phyloP scores from a whole-genome alignment of 164 flowering plant species.

The Malania oleifera region DNA sequence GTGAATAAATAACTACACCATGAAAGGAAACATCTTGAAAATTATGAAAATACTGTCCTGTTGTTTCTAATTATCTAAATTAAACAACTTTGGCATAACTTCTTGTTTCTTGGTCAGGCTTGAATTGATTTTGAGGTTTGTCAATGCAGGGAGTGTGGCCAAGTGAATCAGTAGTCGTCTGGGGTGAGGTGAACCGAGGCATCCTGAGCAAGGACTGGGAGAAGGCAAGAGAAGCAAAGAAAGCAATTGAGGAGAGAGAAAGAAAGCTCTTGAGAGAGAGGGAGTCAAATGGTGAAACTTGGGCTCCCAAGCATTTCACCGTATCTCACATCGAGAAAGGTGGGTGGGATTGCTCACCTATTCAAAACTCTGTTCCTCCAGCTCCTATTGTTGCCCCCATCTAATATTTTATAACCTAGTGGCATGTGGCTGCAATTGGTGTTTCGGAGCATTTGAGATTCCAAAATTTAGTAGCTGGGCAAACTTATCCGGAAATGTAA shows the following conservation, averaged over 20 bases:
- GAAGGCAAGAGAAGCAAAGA: conserved; percentile 68
- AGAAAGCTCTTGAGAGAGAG: conserved; percentile 53
- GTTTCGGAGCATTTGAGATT: too few relatives aligned
- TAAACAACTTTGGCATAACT: too few relatives aligned
- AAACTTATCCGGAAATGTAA: too few relatives aligned
- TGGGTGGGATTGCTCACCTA: conserved; percentile 59
- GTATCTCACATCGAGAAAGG: conserved; percentile 32
- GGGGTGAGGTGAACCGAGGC: conserved; percentile 60
- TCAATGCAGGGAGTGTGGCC: conserved; percentile 40
- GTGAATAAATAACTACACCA: too few relatives aligned
- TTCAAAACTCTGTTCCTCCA: conserved; percentile 34
- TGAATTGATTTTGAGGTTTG: neutral
- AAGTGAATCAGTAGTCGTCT: conserved; percentile 67
- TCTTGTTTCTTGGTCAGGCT: too few relatives aligned
- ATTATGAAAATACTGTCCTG: too few relatives aligned
- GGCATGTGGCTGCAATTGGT: too few relatives aligned
- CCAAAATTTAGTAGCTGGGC: neutral
- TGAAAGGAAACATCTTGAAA: too few relatives aligned
- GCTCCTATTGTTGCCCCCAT: conserved; percentile 54
- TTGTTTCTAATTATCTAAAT: too few relatives aligned
- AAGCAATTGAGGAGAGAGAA: conserved; percentile 48
- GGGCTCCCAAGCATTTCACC: conserved; percentile 67
- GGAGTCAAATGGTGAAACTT: conserved; percentile 34
- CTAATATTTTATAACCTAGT: too few relatives aligned
- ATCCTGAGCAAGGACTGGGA: conserved; percentile 65